phyloP scores from a whole-genome alignment of 2,329 filamentous ascomycete species.

The Berkeleyomyces basicola region DNA sequence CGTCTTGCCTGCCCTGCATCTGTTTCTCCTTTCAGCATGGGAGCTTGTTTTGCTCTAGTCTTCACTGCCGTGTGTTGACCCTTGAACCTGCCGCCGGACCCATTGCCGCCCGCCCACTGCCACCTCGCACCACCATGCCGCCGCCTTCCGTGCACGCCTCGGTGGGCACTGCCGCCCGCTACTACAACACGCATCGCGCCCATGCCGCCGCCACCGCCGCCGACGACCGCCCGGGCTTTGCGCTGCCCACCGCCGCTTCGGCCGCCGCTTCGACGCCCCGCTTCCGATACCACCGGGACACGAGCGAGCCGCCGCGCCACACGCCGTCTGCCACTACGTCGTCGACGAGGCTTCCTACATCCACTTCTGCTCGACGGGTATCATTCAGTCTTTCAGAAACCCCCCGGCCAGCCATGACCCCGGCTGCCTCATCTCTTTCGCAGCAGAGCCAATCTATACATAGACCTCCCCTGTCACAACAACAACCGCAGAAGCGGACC shows the following conservation, averaged over 20 bases:
- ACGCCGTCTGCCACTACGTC: background rate
- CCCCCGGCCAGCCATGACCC: background rate
- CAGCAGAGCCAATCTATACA: background rate
- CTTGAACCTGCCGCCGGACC: background rate
- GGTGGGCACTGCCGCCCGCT: background rate
- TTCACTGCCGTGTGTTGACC: slow-evolving; percentile 5
- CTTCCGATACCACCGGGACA: background rate
- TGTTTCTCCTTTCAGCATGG: background rate
- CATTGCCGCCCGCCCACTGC: background rate
- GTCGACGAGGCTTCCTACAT: background rate
- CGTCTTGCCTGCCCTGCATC: background rate
- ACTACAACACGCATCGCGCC: background rate
- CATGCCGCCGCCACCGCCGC: slow-evolving; percentile 1
- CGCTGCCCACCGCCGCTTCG: background rate
- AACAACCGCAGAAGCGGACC: background rate
- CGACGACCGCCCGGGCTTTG: background rate
- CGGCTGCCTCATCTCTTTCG: background rate
- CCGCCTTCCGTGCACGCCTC: background rate
- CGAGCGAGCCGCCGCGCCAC: background rate
- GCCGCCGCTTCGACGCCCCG: background rate
- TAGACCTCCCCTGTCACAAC: background rate
- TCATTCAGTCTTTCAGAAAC: slow-evolving; percentile 7
- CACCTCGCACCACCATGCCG: background rate
- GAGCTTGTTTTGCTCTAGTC: background rate
- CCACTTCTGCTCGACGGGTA: background rate